These are phyloP conservation scores for Ichthyophthirius multifiliis DNA, from an alignment of 169 alveolate genomes.

Conservation along the genomic window DNA sequence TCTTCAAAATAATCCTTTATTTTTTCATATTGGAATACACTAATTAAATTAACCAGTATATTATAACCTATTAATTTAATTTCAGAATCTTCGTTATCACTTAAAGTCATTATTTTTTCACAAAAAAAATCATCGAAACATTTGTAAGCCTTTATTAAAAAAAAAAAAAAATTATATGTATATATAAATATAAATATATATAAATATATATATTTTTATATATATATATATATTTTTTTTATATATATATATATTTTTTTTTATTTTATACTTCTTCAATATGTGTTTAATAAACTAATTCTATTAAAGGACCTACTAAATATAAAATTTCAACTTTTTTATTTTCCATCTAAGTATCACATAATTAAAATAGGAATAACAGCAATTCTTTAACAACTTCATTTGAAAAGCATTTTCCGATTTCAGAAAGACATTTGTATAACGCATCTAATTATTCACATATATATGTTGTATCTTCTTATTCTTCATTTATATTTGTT, in stretches of 20 bases:
- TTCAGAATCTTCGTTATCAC: not conserved
- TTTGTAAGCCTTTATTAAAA: not conserved
- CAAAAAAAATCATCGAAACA: slow-evolving; percentile 1
- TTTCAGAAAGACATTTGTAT: not conserved
- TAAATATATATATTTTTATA: too few species aligned
- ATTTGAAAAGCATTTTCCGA: not conserved
- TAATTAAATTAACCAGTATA: not conserved
- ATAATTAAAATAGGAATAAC: not conserved
- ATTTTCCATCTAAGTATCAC: not conserved
- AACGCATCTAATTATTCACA: not conserved
- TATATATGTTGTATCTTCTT: not conserved
- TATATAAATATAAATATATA: not conserved
- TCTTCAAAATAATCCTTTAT: not conserved
- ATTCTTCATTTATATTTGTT: not conserved
- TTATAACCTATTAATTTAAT: not conserved
- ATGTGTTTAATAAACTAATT: not conserved
- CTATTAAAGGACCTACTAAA: not conserved
- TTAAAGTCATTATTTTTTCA: not conserved
- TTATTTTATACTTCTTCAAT: not conserved
- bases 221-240: too few species aligned
- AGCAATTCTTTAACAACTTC: not conserved
- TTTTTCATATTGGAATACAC: not conserved
- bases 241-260: too few species aligned
- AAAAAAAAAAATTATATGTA: not conserved
- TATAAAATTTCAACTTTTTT: not conserved